Evolutionary conservation across 768 basidiomycete genomes (phyloP), one percentile per base, ranked within the genome.

Genomic region (Termitomyces eurrhizus): DNA sequence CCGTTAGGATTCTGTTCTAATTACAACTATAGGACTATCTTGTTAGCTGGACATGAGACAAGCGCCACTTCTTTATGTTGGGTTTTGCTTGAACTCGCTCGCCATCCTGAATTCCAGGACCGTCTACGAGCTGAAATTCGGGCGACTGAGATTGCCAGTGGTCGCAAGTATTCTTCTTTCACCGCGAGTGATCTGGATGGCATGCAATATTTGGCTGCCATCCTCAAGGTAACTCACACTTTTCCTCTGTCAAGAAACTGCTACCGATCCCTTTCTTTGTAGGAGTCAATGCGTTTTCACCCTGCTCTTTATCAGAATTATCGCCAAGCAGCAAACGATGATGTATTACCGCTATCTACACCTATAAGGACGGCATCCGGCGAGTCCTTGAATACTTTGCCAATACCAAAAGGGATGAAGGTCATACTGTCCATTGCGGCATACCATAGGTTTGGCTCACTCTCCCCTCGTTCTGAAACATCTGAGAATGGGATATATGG

Each of bases 11-110:
- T 24, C 16, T 32, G 14, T 35, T 39, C 26, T 50, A n/a, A 44
- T 51, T 53, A 29, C 24, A 33, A 49, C 4, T 24, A 39, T 58
- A 81, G 79, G 18, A 80, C 78, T 26, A 77, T 82, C 12, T 64
- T 81, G 12, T 64, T 83, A 12, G 80, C 80, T 44, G 80, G 79
- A 1, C 82, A 89, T 67, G 88, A 87, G 68, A 88, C 87, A 4
- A 85, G 82, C 53, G 80, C 87, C 4, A 83, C 78, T 41, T 77
- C 80, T 2, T 56, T 87, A 35, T 77, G 78, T 57, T 92, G 87
- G 86, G 77, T 82, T 7, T 71, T 92, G 8, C 75, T 86, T 57
- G 84, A 87, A 64, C 77, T 93, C 4, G 80, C 86, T 3, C 79
- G 75, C 44, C 73, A 85, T 62, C 85, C 81, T 0, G 75, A 83